Conservation (phyloP, 2,329 filamentous ascomycete genomes). For the Calonectria leucothoes region DNA sequence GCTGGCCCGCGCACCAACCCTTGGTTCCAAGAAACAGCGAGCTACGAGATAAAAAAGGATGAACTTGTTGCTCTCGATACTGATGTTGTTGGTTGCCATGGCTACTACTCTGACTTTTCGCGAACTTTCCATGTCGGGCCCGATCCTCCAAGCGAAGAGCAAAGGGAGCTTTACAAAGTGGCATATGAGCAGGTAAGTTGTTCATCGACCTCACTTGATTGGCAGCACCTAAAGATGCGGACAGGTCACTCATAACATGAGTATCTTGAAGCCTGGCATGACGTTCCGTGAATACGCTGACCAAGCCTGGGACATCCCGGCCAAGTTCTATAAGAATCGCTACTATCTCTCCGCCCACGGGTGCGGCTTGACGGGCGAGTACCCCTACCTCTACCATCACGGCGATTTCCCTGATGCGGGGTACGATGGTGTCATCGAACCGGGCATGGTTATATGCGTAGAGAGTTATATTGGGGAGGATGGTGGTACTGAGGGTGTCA, state of each 20-base stretch:
- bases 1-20: background rate
- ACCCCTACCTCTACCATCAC: background rate
- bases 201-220: no score
- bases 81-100: background rate
- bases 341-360: background rate
- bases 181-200: background rate
- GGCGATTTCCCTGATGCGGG: background rate
- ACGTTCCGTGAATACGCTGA: background rate
- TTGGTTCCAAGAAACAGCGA: background rate
- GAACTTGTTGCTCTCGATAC: background rate
- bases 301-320: background rate
- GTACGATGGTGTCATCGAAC: background rate
- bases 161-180: background rate
- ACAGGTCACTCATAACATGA: background rate
- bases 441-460: background rate
- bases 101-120: background rate
- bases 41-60: background rate
- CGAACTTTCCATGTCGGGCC: background rate
- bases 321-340: background rate
- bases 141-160: background rate
- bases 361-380: background rate
- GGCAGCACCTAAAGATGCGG: no score
- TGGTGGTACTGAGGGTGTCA: background rate
- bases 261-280: background rate
- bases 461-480: background rate